Percentiles rank a stretch among this genome's conserved stretches.
Evolutionary conservation across 805 yeast species (phyloP).

Genomic region (Yamadazyma ubonensis): DNA sequence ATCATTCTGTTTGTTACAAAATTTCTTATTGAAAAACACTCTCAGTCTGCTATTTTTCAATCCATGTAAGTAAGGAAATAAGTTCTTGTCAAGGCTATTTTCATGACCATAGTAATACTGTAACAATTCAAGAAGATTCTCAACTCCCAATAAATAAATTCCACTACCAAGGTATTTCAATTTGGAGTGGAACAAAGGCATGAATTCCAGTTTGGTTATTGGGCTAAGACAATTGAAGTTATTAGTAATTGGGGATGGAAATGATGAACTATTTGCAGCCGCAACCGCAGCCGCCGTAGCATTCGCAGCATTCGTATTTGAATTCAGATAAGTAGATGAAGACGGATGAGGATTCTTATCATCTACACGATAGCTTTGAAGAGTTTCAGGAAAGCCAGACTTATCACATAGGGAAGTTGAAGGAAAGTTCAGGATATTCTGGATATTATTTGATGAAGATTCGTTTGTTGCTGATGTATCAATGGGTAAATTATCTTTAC

Average conservation of each 20-base stretch:
- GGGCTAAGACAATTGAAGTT: not conserved
- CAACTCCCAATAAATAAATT: conserved; percentile 6
- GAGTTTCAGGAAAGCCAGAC: too few relatives aligned
- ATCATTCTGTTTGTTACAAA: conserved; percentile 12
- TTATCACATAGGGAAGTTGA: too few relatives aligned
- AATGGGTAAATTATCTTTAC: conserved; percentile 8
- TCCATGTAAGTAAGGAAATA: conserved; percentile 40
- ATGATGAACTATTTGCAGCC: conserved; percentile 1
- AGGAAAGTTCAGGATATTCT: too few relatives aligned
- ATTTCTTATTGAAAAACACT: conserved; percentile 24
- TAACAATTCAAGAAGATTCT: conserved; percentile 18
- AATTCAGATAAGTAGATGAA: not conserved
- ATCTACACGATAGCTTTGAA: too few relatives aligned
- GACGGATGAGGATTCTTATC: not conserved
- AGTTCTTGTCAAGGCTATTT: conserved; percentile 9
- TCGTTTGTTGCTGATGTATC: not conserved
- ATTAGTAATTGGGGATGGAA: not conserved
- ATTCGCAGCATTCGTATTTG: not conserved
- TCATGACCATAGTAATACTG: conserved; percentile 18
- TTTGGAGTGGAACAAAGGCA: conserved; percentile 5
- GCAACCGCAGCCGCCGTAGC: conserved; percentile 1
- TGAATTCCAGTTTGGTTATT: conserved; percentile 1
- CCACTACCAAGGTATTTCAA: conserved; percentile 5
- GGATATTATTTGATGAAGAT: too few relatives aligned
- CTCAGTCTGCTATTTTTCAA: conserved; percentile 26